Conservation (phyloP, 495 filamentous ascomycete genomes). For the Aspergillus saccharolyticus region DNA sequence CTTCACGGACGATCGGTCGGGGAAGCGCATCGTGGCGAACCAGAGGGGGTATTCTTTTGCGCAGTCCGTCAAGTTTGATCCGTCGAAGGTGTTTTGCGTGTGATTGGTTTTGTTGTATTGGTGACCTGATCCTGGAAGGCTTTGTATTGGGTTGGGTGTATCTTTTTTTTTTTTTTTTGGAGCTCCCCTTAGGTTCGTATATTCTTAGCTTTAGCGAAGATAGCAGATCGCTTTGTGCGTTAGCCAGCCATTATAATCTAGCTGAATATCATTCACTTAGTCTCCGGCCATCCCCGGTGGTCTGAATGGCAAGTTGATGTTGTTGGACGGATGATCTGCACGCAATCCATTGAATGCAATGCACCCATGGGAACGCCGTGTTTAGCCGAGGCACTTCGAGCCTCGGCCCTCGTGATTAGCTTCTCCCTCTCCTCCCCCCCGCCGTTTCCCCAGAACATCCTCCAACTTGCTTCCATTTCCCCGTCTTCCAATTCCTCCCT, state of each 20-base stretch:
- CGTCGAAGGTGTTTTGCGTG: constrained; percentile 17
- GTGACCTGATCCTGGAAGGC: neutral
- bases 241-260: neutral
- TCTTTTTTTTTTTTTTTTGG: too few species aligned
- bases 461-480: constrained; percentile 8
- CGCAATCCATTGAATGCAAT: neutral
- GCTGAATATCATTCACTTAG: neutral
- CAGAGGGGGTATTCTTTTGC: constrained; percentile 37
- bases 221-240: neutral
- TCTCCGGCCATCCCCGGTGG: too few species aligned
- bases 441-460: constrained; percentile 11
- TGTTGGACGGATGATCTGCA: neutral
- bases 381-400: constrained; percentile 35
- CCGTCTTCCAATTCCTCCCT: constrained; percentile 4
- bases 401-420: constrained; percentile 29
- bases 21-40: constrained; percentile 32
- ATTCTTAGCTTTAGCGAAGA: neutral
- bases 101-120: neutral
- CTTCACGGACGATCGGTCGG: constrained; percentile 27
- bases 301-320: too few species aligned
- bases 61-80: constrained; percentile 27
- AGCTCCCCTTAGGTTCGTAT: neutral
- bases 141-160: neutral
- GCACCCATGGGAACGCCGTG: constrained; percentile 18
- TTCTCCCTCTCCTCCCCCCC: constrained; percentile 5